phyloP scores from a whole-genome alignment of 768 basidiomycete species.

The Mycena maculata region DNA sequence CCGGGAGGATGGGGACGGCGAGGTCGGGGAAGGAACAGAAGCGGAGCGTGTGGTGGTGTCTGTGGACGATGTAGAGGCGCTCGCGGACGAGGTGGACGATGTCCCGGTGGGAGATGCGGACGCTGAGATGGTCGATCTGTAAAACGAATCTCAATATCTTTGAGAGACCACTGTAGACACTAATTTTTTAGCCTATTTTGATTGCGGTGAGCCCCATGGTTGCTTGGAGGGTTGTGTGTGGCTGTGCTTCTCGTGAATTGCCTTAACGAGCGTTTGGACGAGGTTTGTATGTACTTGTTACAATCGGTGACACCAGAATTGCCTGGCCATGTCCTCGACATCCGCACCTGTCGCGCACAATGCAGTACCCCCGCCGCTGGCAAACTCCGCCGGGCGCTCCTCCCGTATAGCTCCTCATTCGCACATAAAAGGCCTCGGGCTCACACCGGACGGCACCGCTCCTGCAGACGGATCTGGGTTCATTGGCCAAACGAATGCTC shows the following conservation, averaged over 20 bases:
- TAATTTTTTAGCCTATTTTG: slow-evolving; percentile 2
- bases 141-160: neutral
- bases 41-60: neutral
- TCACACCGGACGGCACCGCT: slow-evolving; percentile 86
- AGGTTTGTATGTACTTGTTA: no score
- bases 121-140: slow-evolving; percentile 8
- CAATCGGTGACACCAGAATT: no score
- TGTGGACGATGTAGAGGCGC: slow-evolving; percentile 6
- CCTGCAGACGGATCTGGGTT: slow-evolving; percentile 83
- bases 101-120: no score
- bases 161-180: neutral
- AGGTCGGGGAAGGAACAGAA: no score
- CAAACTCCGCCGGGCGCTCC: slow-evolving; percentile 69
- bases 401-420: slow-evolving; percentile 92
- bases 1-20: no score
- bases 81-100: neutral
- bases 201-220: neutral
- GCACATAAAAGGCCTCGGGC: slow-evolving; percentile 95
- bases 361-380: slow-evolving; percentile 76
- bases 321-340: slow-evolving; percentile 47
- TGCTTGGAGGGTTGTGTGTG: neutral
- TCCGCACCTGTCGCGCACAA: slow-evolving; percentile 76
- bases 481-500: slow-evolving; percentile 88
- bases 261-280: no score
- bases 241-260: slow-evolving; percentile 10